Evolutionary conservation across 495 filamentous ascomycete species (phyloP).

Genomic region (Geoglossum glabrum): DNA sequence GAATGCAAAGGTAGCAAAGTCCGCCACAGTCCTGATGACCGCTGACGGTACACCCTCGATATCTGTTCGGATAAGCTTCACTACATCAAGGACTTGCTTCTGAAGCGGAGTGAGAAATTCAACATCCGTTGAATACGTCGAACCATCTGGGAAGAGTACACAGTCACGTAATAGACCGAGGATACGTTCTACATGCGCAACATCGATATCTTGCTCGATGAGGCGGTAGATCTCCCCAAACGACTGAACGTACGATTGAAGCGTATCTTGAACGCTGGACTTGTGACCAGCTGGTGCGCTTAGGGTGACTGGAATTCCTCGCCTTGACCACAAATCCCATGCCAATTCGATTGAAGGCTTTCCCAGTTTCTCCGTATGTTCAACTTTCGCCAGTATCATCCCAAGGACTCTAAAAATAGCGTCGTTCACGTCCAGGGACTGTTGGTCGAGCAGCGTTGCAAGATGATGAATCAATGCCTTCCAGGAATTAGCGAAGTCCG

Average conservation of each 20-base stretch:
- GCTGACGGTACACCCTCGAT: slow-evolving; percentile 42
- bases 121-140: slow-evolving; percentile 63
- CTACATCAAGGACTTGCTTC: slow-evolving; percentile 44
- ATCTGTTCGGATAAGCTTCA: slow-evolving; percentile 52
- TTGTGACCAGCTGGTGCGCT: slow-evolving; percentile 22
- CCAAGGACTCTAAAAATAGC: slow-evolving; percentile 48
- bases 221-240: slow-evolving; percentile 65
- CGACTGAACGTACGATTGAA: slow-evolving; percentile 56
- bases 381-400: slow-evolving; percentile 40
- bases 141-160: slow-evolving; percentile 47
- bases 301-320: slow-evolving; percentile 32
- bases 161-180: slow-evolving; percentile 36
- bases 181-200: slow-evolving; percentile 34
- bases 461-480: slow-evolving; percentile 46
- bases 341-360: slow-evolving; percentile 36
- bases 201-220: slow-evolving; percentile 40
- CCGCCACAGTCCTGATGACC: slow-evolving; percentile 44
- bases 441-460: slow-evolving; percentile 34
- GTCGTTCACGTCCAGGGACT: slow-evolving; percentile 46
- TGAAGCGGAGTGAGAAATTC: slow-evolving; percentile 69
- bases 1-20: slow-evolving; percentile 51
- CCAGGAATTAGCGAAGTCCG: slow-evolving; percentile 43
- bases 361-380: slow-evolving; percentile 26
- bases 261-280: slow-evolving; percentile 49
- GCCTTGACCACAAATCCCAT: slow-evolving; percentile 53